Evolutionary conservation across 2,329 filamentous ascomycete species (phyloP).

Genomic region (Leptographium procerum): DNA sequence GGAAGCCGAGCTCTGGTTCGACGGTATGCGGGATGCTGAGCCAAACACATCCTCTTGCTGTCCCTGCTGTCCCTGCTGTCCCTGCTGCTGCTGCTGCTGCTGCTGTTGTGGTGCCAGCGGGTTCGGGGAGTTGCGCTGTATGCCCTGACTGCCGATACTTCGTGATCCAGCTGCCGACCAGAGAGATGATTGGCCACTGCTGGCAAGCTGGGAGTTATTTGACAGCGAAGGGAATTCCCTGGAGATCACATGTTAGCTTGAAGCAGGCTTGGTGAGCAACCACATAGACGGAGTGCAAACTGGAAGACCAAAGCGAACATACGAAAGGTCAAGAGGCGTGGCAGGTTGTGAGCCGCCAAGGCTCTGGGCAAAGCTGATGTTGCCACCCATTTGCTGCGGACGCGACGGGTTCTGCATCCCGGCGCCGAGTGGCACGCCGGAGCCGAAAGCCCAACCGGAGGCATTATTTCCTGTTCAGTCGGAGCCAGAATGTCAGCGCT

Average conservation of each 20-base stretch:
- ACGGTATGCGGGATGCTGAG: constrained; percentile 23
- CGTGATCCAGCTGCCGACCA: constrained; percentile 42
- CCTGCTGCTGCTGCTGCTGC: neutral
- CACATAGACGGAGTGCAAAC: neutral
- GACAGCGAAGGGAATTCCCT: constrained; percentile 58
- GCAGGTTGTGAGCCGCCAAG: constrained; percentile 50
- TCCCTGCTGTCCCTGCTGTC: constrained; percentile 25
- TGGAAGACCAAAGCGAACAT: constrained; percentile 26
- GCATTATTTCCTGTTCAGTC: constrained; percentile 33
- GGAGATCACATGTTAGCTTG: constrained; percentile 15
- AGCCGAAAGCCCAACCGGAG: constrained; percentile 52
- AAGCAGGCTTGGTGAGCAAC: neutral
- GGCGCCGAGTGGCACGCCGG: constrained; percentile 43
- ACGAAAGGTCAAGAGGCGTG: constrained; percentile 54
- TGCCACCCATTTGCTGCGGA: constrained; percentile 39
- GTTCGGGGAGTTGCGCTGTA: constrained; percentile 40
- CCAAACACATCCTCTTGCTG: constrained; percentile 38
- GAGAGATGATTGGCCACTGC: constrained; percentile 36
- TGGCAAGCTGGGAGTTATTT: constrained; percentile 44
- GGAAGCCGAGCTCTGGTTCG: constrained; percentile 27
- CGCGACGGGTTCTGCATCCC: constrained; percentile 39
- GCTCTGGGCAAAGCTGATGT: constrained; percentile 56
- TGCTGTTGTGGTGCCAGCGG: constrained; percentile 28
- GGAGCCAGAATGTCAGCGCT: neutral
- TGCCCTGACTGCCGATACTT: constrained; percentile 31